Evolutionary conservation across 1,139 yeast species (phyloP).

Genomic region (Spathaspora sp.): DNA sequence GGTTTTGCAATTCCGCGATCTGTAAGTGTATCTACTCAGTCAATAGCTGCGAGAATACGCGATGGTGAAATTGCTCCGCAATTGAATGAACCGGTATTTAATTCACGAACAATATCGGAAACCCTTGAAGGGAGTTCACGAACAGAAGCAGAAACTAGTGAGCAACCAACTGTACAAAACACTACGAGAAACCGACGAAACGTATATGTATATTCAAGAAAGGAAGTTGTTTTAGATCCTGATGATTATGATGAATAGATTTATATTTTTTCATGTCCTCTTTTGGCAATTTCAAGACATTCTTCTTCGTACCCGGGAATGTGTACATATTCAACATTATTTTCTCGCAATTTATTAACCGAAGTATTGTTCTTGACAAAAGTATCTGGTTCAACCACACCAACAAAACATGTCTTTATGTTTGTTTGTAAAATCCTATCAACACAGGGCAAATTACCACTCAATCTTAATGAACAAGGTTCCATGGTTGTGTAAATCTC

Average conservation of each 20-base stretch:
- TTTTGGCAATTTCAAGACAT: conserved; percentile 69
- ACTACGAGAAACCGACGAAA: conserved; percentile 31
- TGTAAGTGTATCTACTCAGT: conserved; percentile 38
- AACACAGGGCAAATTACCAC: conserved; percentile 89
- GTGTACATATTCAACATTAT: conserved; percentile 71
- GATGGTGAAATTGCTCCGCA: conserved; percentile 10
- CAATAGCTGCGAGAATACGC: conserved; percentile 12
- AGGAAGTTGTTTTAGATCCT: conserved; percentile 48
- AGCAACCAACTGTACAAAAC: conserved; percentile 5
- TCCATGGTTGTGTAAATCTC: conserved; percentile 96
- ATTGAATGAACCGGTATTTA: conserved; percentile 3
- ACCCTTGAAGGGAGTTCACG: neutral
- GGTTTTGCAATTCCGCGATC: conserved; percentile 61
- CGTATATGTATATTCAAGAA: conserved; percentile 58
- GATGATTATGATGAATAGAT: conserved; percentile 16
- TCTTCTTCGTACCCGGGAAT: conserved; percentile 83
- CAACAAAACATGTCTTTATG: conserved; percentile 81
- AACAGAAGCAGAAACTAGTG: conserved; percentile 11
- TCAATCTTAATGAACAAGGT: conserved; percentile 86
- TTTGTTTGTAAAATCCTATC: conserved; percentile 63
- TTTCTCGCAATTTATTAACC: conserved; percentile 45
- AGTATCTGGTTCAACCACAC: conserved; percentile 86
- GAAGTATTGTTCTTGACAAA: conserved; percentile 82
- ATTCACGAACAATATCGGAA: neutral
- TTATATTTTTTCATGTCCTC: conserved; percentile 55